These are phyloP conservation scores for Baorangia bicolor DNA, from an alignment of 768 basidiomycete species.

Conservation along the genomic window DNA sequence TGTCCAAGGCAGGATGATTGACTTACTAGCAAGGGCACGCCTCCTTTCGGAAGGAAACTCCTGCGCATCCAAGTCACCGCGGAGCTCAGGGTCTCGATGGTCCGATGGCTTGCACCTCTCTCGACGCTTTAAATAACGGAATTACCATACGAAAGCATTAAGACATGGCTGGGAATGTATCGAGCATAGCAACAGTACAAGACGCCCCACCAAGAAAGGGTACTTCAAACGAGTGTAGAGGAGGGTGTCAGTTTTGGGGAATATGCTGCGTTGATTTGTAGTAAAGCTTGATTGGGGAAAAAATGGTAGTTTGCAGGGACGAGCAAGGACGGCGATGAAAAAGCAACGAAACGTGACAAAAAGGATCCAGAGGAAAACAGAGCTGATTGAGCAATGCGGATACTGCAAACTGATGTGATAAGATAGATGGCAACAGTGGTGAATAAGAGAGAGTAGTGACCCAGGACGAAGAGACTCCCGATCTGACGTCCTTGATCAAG, in stretches of 20 bases:
- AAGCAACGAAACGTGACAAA: constrained; percentile 24
- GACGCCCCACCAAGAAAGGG: constrained; percentile 27
- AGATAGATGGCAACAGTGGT: constrained; percentile 26
- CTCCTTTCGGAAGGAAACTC: constrained; percentile 6
- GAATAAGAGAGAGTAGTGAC: constrained; percentile 17
- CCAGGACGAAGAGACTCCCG: constrained; percentile 19
- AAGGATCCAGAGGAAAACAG: constrained; percentile 21
- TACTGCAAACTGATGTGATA: constrained; percentile 25
- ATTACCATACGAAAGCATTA: constrained; percentile 39
- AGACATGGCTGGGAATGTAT: constrained; percentile 35
- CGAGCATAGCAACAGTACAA: constrained; percentile 36
- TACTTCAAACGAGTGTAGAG: constrained; percentile 30
- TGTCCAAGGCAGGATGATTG: constrained; percentile 3
- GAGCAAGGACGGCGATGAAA: constrained; percentile 25
- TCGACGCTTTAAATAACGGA: constrained; percentile 24
- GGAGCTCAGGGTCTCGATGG: constrained; percentile 6
- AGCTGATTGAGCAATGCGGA: constrained; percentile 22
- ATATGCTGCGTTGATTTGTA: constrained; percentile 23
- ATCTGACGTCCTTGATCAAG: constrained; percentile 17
- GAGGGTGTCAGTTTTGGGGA: constrained; percentile 26
- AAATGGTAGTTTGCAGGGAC: constrained; percentile 17
- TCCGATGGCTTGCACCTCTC: constrained; percentile 10
- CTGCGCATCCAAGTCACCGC: constrained; percentile 5
- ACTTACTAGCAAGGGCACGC: constrained; percentile 10
- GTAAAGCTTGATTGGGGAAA: constrained; percentile 13